A percentile compares a stretch with the other conserved stretches of the same genome.
Conservation (phyloP, 106 monocot species). For the Cymbidium sinense region DNA sequence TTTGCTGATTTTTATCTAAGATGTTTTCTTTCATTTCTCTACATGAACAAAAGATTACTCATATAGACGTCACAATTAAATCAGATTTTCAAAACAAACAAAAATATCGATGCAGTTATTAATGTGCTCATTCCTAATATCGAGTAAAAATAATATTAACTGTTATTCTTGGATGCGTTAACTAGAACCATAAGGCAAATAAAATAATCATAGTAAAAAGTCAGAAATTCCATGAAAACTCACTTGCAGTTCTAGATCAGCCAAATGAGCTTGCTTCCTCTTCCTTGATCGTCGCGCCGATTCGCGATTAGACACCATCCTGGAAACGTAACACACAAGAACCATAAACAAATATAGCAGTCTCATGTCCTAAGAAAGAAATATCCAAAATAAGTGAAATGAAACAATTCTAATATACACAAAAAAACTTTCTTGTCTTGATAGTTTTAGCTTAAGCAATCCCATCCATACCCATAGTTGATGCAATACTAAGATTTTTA, state of each 20-base stretch:
- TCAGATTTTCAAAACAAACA: not conserved
- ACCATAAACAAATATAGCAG: not conserved
- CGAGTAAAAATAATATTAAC: not conserved
- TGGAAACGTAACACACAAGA: slow-evolving; percentile 11
- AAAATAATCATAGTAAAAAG: not conserved
- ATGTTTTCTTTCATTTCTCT: too few relatives aligned
- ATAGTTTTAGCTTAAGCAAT: too few relatives aligned
- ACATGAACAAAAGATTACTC: not conserved
- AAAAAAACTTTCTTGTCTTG: not conserved
- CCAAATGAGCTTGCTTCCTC: slow-evolving; percentile 78
- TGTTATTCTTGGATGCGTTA: not conserved
- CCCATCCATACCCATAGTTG: not conserved
- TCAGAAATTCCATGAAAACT: not conserved
- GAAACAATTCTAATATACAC: not conserved
- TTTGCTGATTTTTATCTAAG: too few relatives aligned
- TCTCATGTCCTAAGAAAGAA: too few relatives aligned
- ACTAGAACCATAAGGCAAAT: not conserved
- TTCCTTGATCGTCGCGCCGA: slow-evolving; percentile 79
- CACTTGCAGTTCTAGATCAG: slow-evolving; percentile 87
- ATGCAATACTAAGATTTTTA: not conserved
- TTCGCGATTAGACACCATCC: slow-evolving; percentile 92
- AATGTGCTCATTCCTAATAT: not conserved
- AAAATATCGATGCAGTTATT: not conserved
- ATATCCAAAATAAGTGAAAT: not conserved
- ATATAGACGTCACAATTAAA: not conserved